phyloP scores from a whole-genome alignment of 371 early-diverging fungal species.

The Coemansia sp. region DNA sequence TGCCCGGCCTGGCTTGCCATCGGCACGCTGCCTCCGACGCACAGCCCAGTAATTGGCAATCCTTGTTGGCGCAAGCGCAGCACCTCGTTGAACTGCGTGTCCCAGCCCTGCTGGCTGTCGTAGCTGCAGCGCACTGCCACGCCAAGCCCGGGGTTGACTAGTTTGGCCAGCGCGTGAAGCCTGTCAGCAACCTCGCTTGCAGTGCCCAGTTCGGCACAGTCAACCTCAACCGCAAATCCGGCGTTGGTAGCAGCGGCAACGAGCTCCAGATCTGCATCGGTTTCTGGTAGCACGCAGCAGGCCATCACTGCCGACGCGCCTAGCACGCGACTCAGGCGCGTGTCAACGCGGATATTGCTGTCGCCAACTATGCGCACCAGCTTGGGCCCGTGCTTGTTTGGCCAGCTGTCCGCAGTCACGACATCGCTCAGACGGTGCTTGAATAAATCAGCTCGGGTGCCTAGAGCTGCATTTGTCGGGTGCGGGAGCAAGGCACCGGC shows the following conservation, averaged over 20 bases:
- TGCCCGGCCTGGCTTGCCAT: conserved; percentile 83
- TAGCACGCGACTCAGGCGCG: conserved; percentile 79
- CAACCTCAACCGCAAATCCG: conserved; percentile 90
- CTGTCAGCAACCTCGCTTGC: conserved; percentile 71
- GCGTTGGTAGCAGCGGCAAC: conserved; percentile 83
- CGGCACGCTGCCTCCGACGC: conserved; percentile 93
- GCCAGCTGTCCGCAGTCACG: conserved; percentile 83
- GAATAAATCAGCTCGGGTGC: conserved; percentile 77
- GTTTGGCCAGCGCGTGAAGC: conserved; percentile 74
- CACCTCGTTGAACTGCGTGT: conserved; percentile 88
- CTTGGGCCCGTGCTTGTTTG: conserved; percentile 74
- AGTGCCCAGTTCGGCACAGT: conserved; percentile 90
- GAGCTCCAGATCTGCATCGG: conserved; percentile 30
- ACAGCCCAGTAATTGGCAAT: conserved; percentile 87
- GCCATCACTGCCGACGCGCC: conserved; percentile 56
- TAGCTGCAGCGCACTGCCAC: conserved; percentile 89
- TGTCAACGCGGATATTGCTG: conserved; percentile 78
- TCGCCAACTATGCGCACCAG: conserved; percentile 54
- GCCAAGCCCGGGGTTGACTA: conserved; percentile 74
- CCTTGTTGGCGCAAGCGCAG: conserved; percentile 85
- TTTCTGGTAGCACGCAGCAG: conserved; percentile 46
- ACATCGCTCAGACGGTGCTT: conserved; percentile 68
- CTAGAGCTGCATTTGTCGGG: conserved; percentile 61
- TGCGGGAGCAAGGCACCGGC: conserved; percentile 59
- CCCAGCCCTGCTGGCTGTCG: conserved; percentile 91